phyloP scores from a whole-genome alignment of 768 basidiomycete species.

The Paxillus ammoniavirescens region DNA sequence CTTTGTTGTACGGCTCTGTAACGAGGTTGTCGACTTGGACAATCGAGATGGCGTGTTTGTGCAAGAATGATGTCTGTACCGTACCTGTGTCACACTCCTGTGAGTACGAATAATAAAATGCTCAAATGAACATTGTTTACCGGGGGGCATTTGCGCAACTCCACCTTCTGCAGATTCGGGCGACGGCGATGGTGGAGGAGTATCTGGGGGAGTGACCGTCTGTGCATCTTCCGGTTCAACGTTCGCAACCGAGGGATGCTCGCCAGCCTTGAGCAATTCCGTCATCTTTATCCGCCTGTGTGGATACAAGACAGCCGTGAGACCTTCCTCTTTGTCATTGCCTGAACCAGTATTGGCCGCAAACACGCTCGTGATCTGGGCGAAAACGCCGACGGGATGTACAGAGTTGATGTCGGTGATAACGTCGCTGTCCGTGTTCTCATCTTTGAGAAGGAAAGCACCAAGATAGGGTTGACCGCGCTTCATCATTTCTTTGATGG shows the following conservation, averaged over 20 bases:
- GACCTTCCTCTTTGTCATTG: constrained; percentile 76
- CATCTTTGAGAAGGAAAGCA: constrained; percentile 94
- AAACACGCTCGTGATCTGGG: constrained; percentile 94
- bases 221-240: constrained; percentile 39
- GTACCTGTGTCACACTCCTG: constrained; percentile 40
- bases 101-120: not conserved
- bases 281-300: constrained; percentile 88
- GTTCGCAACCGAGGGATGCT: constrained; percentile 32
- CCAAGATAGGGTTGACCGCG: constrained; percentile 97
- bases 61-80: constrained; percentile 82
- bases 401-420: constrained; percentile 87
- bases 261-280: constrained; percentile 74
- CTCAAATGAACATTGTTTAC: constrained; percentile 8
- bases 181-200: constrained; percentile 32
- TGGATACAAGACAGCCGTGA: constrained; percentile 95
- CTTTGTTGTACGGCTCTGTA: constrained; percentile 84
- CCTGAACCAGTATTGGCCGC: constrained; percentile 51
- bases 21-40: constrained; percentile 83
- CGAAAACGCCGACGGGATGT: constrained; percentile 92
- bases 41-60: constrained; percentile 79
- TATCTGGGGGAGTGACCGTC: constrained; percentile 46
- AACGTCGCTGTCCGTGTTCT: constrained; percentile 87
- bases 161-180: constrained; percentile 22
- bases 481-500: constrained; percentile 95
- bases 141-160: constrained; percentile 21